Base-by-base conservation (phyloP, 140 eudicot species). In the Ambrosia hybrid region DNA sequence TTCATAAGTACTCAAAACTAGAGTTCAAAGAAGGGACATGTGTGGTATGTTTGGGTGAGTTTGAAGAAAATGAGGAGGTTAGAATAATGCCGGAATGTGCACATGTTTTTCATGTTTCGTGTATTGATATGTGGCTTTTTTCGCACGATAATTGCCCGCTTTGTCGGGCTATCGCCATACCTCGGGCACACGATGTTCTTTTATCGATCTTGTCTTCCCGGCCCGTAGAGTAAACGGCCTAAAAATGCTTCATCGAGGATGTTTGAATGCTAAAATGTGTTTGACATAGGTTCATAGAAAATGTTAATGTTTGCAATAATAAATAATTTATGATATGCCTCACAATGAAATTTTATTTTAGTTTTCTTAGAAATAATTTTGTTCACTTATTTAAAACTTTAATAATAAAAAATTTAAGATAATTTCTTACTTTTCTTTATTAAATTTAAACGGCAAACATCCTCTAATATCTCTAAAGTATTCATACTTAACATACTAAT, bases 91-190 rank as follows among this genome's bases (percentile, higher is more conserved):
- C 87, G 4, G 84, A 76, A 72, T 89, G 96, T 6, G 79, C 84
- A 1, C 96, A 89, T 73, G 30, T 72, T 8, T 89, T 86, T 55
- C 96, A 86, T 33, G 84, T 78, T 33, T 13, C 85, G 14, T 87
- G 96, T 60, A 87, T 89, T 4, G 88, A 89, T 73, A 83, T 68
- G 83, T 89, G 96, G 96, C 74, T 89, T 6, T 66, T 69, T 57
- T 80, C 85, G 52, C 91, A 81, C 21, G 74, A 77, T 4, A 86
- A 57, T 59, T 86, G 96, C 30, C 96, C 94, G 0, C 85, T 89
- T 67, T 89, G 96, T 72, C 84, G 96, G 2, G 83, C 90, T 4
- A 73, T 52, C 36, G 71, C 84, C n/a, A 43, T 67, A 46, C 82
- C 81, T 49, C 74, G 76, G 36, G n/a, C 78, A 33, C 80, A 76